A percentile compares a stretch with the other conserved stretches of the same genome.
Conservation (phyloP, 2,329 filamentous ascomycete species). For the Tricladium varicosporioides region DNA sequence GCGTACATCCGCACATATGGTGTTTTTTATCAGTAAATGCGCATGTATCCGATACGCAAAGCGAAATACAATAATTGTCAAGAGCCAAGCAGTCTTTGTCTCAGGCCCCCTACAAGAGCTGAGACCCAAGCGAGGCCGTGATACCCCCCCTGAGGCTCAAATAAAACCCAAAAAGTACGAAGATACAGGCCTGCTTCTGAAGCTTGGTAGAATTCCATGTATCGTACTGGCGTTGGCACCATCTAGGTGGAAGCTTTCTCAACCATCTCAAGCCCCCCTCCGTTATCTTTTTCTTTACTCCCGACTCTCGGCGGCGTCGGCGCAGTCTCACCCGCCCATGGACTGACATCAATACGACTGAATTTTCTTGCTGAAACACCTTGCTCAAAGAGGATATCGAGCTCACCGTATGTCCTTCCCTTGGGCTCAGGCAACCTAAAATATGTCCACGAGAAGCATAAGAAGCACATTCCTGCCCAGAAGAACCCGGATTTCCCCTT, state of each 20-base stretch:
- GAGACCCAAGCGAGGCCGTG: no score
- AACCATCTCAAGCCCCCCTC: background rate
- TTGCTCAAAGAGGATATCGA: constrained; percentile 79
- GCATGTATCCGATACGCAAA: no score
- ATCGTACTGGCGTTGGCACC: background rate
- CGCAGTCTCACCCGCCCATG: background rate
- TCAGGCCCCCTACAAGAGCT: no score
- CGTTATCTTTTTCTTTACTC: background rate
- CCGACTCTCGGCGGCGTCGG: background rate
- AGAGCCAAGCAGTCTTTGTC: no score
- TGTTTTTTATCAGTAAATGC: no score
- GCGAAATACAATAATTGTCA: no score
- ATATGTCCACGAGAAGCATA: constrained; percentile 77
- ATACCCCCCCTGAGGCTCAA: no score
- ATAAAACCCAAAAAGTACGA: background rate
- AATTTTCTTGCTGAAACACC: constrained; percentile 44
- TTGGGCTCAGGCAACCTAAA: constrained; percentile 79
- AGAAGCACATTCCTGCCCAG: constrained; percentile 76
- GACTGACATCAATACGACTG: constrained; percentile 13
- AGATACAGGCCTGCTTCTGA: background rate
- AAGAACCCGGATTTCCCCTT: constrained; percentile 83
- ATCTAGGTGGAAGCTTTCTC: background rate
- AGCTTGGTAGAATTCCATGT: background rate
- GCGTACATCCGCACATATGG: no score
- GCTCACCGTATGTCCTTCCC: constrained; percentile 77